A percentile compares a stretch with the other conserved stretches of the same genome.
Evolutionary conservation across 2,329 filamentous ascomycete genomes (phyloP).

Genomic region (Cladosporium phlei): DNA sequence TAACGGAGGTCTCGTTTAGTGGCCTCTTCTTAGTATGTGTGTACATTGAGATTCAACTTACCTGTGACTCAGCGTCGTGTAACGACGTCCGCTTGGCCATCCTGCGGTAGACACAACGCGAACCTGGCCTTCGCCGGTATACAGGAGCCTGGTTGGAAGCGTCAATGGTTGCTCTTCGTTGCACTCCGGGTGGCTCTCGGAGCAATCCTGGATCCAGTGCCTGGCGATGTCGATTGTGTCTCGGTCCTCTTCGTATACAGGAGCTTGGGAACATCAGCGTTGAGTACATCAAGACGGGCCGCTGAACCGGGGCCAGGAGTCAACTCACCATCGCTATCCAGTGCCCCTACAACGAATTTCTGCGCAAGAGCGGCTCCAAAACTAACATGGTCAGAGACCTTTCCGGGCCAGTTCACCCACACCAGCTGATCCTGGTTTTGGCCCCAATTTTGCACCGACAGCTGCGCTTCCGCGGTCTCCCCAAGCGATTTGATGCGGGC

Average conservation of each 20-base stretch:
- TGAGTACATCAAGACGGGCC: too few relatives aligned
- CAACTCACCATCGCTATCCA: background rate
- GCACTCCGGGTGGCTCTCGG: background rate
- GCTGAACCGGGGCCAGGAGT: background rate
- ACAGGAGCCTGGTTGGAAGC: background rate
- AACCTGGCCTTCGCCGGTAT: background rate
- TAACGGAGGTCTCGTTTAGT: background rate
- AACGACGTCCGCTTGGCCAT: background rate
- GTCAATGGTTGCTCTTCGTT: background rate
- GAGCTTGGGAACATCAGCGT: background rate
- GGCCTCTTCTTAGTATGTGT: background rate
- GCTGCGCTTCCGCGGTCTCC: background rate
- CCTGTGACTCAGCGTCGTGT: background rate
- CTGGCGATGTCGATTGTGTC: background rate
- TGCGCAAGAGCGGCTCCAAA: background rate
- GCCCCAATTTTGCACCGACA: background rate
- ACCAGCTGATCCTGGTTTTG: background rate
- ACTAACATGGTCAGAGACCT: background rate
- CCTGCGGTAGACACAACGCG: background rate
- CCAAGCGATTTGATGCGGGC: background rate
- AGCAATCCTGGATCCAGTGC: background rate
- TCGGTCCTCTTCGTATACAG: background rate
- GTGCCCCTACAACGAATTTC: background rate
- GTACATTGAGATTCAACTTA: background rate
- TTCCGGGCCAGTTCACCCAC: background rate